Conservation (phyloP, 1,284 basidiomycete genomes). For the Testicularia cyperi region DNA sequence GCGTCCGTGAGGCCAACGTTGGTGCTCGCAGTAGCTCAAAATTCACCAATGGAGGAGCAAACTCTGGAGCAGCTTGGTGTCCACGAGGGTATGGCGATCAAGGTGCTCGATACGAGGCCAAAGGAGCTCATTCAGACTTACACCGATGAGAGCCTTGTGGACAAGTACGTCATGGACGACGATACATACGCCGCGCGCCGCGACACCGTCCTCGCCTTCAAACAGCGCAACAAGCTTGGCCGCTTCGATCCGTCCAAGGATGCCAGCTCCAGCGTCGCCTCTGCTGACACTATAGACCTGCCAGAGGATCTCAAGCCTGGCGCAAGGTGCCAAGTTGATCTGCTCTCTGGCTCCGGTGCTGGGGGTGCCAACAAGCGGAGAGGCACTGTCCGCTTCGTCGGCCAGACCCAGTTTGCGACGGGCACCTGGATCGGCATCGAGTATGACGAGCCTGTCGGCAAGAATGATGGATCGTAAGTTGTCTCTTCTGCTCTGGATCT, state of each 20-base stretch:
- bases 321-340: constrained; percentile 79
- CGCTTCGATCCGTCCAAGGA: constrained; percentile 69
- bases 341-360: constrained; percentile 59
- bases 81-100: constrained; percentile 71
- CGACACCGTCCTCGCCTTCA: constrained; percentile 87
- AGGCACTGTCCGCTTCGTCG: constrained; percentile 82
- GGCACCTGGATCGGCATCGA: constrained; percentile 85
- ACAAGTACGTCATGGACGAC: constrained; percentile 87
- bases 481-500: not conserved
- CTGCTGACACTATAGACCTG: constrained; percentile 5
- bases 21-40: constrained; percentile 62
- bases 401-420: constrained; percentile 72
- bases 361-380: constrained; percentile 65
- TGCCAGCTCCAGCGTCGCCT: constrained; percentile 44
- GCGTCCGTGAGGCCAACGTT: constrained; percentile 63
- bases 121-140: constrained; percentile 73
- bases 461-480: constrained; percentile 88
- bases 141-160: constrained; percentile 79
- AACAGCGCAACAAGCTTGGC: constrained; percentile 83
- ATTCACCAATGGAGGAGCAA: constrained; percentile 69
- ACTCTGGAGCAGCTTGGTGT: constrained; percentile 75
- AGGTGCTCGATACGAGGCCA: constrained; percentile 64
- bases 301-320: constrained; percentile 66
- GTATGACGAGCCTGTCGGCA: constrained; percentile 93
- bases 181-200: constrained; percentile 72